These are phyloP conservation scores for Fusarium pseudograminearum DNA, from an alignment of 2,329 filamentous ascomycete genomes.

Conservation along the genomic window DNA sequence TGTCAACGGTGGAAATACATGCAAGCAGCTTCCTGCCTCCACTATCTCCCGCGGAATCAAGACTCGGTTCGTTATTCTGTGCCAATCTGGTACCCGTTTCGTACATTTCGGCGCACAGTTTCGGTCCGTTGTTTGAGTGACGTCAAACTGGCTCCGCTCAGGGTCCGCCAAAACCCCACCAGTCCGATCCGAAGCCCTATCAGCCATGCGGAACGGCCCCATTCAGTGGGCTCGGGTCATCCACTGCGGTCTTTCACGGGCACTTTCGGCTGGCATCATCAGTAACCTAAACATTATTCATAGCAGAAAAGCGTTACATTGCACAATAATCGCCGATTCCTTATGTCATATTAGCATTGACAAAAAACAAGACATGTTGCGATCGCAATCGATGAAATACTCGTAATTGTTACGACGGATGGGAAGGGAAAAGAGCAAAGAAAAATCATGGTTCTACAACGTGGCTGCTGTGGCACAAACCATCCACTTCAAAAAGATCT, in stretches of 20 bases:
- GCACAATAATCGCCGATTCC: slow-evolving; percentile 15
- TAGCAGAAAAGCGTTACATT: slow-evolving; percentile 19
- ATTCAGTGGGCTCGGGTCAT: slow-evolving; percentile 22
- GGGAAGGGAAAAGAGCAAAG: background rate
- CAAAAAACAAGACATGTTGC: background rate
- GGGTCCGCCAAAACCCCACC: slow-evolving; percentile 26
- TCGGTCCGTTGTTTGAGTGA: slow-evolving; percentile 46
- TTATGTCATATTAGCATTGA: slow-evolving; percentile 14
- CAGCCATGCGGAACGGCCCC: slow-evolving; percentile 47
- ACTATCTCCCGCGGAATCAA: slow-evolving; percentile 19
- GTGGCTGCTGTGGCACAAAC: slow-evolving; percentile 11
- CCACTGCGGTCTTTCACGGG: slow-evolving; percentile 9
- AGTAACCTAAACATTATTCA: slow-evolving; percentile 29
- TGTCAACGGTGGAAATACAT: slow-evolving; percentile 34
- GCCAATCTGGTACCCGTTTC: slow-evolving; percentile 23
- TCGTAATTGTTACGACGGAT: background rate
- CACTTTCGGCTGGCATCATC: slow-evolving; percentile 36
- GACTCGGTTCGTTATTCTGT: slow-evolving; percentile 26
- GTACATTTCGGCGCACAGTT: slow-evolving; percentile 30
- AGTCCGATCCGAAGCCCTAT: slow-evolving; percentile 47
- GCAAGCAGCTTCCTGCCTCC: slow-evolving; percentile 17
- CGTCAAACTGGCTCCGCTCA: slow-evolving; percentile 46
- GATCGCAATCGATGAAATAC: background rate
- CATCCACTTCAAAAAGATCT: slow-evolving; percentile 16
- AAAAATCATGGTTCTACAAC: slow-evolving; percentile 6